Conservation (phyloP, 2,329 filamentous ascomycete species). For the Emericellopsis cladophorae region DNA sequence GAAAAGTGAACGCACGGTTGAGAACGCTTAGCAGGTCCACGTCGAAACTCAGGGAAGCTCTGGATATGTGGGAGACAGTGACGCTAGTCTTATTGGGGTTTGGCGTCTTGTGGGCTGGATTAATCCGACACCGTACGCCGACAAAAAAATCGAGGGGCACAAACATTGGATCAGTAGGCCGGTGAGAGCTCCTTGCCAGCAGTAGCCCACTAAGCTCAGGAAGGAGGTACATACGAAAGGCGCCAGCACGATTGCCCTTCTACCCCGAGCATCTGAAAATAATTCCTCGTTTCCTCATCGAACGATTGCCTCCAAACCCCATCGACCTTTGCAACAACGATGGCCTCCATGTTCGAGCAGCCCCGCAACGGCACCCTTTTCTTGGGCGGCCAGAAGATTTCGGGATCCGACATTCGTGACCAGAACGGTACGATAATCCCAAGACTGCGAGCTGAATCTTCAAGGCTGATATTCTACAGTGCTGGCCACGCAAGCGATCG, state of each 20-base stretch:
- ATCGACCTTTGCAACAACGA: constrained; percentile 25
- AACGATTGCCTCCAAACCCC: not conserved
- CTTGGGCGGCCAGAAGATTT: constrained; percentile 94
- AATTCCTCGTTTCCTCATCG: not conserved
- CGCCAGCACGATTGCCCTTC: not conserved
- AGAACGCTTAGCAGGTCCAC: too few species aligned
- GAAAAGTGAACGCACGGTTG: too few species aligned
- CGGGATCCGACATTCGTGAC: constrained; percentile 88
- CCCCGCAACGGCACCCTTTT: constrained; percentile 93
- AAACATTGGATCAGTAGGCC: not conserved
- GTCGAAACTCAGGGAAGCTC: too few species aligned
- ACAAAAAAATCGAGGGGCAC: constrained; percentile 15
- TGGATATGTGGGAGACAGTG: not conserved
- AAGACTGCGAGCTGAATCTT: not conserved
- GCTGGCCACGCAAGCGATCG: constrained; percentile 87
- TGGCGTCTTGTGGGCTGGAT: constrained; percentile 11
- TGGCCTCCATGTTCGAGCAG: constrained; percentile 95
- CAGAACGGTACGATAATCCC: constrained; percentile 60
- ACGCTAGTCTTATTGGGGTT: not conserved
- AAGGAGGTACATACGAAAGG: not conserved
- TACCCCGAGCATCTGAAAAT: not conserved
- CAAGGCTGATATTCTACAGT: constrained; percentile 36
- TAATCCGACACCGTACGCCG: constrained; percentile 8
- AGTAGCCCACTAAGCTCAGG: not conserved
- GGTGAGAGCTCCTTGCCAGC: constrained; percentile 1